These are phyloP conservation scores for Artemisia princeps DNA, from an alignment of 140 eudicot species.

Conservation along the genomic window DNA sequence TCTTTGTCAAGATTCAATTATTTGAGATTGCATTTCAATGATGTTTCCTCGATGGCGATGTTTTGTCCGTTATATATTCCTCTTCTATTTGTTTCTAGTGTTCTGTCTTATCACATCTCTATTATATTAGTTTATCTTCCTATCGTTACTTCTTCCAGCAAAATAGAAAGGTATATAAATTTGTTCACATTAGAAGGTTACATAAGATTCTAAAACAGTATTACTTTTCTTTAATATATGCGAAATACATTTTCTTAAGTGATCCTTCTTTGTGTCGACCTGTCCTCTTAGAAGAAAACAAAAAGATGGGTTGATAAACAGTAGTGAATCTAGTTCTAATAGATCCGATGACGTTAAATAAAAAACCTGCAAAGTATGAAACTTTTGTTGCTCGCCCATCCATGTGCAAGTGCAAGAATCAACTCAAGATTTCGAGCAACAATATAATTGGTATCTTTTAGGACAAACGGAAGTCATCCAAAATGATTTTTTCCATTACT, in stretches of 20 bases:
- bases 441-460: no score
- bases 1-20: neutral
- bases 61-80: neutral
- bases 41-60: neutral
- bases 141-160: neutral
- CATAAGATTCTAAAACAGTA: neutral
- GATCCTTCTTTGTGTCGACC: neutral
- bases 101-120: neutral
- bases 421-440: no score
- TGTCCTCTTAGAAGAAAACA: neutral
- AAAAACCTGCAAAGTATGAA: no score
- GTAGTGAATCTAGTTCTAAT: no score
- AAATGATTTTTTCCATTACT: no score
- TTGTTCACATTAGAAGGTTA: neutral
- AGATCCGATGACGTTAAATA: no score
- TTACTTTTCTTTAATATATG: neutral
- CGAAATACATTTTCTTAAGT: neutral
- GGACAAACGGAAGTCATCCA: no score
- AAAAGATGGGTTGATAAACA: neutral
- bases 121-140: neutral
- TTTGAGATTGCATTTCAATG: neutral
- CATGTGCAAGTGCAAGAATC: neutral
- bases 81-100: neutral
- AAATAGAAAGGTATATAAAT: neutral
- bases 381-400: conserved; percentile 9